Conservation (phyloP, 306 rosid genomes). For the Betula pendula region DNA sequence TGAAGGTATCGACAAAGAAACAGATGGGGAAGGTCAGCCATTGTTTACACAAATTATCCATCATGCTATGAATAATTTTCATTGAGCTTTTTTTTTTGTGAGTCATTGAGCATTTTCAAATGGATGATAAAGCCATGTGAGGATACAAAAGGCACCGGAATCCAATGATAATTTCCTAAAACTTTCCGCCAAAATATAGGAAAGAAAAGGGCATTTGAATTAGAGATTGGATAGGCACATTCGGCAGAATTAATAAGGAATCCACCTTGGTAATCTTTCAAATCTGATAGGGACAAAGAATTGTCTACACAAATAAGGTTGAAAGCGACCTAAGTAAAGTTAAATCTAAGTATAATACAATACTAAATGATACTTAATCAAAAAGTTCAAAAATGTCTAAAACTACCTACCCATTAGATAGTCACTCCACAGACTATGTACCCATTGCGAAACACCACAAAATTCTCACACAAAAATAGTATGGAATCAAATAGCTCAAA, state of each 20-base stretch:
- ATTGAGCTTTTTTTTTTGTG: not conserved
- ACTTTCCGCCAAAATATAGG: not conserved
- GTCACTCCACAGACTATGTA: too few species aligned
- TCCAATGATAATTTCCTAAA: not conserved
- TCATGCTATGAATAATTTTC: not conserved
- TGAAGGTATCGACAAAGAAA: slow-evolving; percentile 4
- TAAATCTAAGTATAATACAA: not conserved
- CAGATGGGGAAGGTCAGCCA: not conserved
- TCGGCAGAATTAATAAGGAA: not conserved
- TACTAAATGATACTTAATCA: not conserved
- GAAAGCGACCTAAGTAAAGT: not conserved
- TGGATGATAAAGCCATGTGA: not conserved
- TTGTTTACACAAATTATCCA: not conserved
- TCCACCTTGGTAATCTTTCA: slow-evolving; percentile 5
- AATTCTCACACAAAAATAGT: too few species aligned
- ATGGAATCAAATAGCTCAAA: too few species aligned
- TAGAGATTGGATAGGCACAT: not conserved
- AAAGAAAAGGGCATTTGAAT: not conserved
- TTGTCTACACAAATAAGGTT: not conserved
- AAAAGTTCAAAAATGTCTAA: too few species aligned
- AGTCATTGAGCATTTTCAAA: not conserved
- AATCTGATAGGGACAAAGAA: not conserved
- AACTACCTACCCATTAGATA: too few species aligned
- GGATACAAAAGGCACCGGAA: not conserved
- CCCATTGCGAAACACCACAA: too few species aligned